These are phyloP conservation scores for Pleurotus sapidus DNA, from an alignment of 768 basidiomycete species.

Conservation along the genomic window DNA sequence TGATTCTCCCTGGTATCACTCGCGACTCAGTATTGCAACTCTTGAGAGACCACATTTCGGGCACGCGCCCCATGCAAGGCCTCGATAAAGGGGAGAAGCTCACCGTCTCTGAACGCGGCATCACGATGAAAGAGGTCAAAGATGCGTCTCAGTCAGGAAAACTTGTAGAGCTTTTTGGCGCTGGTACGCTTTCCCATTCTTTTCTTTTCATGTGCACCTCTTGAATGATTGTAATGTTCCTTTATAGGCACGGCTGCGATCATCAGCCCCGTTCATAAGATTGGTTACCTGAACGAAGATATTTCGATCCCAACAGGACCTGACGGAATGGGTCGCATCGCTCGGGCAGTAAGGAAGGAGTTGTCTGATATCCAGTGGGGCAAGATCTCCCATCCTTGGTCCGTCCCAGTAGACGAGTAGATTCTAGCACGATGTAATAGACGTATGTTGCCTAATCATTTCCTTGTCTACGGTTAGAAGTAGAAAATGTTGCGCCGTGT, in stretches of 20 bases:
- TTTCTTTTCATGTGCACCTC: too few relatives aligned
- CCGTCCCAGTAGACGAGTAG: conserved; percentile 42
- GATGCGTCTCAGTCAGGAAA: conserved; percentile 52
- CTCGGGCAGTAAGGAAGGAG: conserved; percentile 64
- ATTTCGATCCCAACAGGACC: conserved; percentile 60
- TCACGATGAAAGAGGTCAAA: conserved; percentile 77
- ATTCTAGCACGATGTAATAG: not conserved
- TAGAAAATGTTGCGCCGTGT: too few relatives aligned
- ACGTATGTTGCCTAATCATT: too few relatives aligned
- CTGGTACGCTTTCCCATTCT: conserved; percentile 44
- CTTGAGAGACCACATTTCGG: conserved; percentile 57
- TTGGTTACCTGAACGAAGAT: conserved; percentile 70
- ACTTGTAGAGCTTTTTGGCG: conserved; percentile 80
- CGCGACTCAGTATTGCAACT: conserved; percentile 81
- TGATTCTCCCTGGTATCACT: conserved; percentile 91
- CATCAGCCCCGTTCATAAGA: conserved; percentile 66
- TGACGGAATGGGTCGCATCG: conserved; percentile 81
- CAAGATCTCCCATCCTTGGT: conserved; percentile 76
- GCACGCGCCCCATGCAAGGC: conserved; percentile 38
- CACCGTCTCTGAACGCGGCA: conserved; percentile 59
- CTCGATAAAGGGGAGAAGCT: conserved; percentile 50
- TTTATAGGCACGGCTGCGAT: conserved; percentile 75
- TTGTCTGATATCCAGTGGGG: conserved; percentile 85
- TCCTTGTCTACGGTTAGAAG: too few relatives aligned
- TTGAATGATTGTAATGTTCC: conserved; percentile 5